Percentiles rank a stretch among this genome's conserved stretches.
These are phyloP conservation scores for Solanum hybrid DNA, from an alignment of 305 asterid genomes.

Conservation along the genomic window DNA sequence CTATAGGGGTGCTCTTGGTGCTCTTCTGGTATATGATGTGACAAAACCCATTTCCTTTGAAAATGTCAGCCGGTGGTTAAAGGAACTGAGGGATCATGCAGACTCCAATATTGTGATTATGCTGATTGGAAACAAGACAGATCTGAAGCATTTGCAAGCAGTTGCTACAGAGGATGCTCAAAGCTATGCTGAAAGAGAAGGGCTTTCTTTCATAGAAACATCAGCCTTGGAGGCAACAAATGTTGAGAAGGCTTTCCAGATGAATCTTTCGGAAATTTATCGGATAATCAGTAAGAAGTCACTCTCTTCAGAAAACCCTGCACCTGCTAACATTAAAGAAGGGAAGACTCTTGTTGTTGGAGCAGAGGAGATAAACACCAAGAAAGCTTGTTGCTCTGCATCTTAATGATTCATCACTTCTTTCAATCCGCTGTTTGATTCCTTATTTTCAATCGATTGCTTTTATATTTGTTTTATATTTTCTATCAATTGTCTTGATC, in stretches of 20 bases:
- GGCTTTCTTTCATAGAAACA: conserved; percentile 63
- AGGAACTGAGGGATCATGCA: conserved; percentile 73
- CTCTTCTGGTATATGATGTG: conserved; percentile 60
- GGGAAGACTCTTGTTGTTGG: conserved; percentile 38
- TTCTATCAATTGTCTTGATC: neutral
- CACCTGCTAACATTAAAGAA: conserved; percentile 31
- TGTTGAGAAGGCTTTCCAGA: conserved; percentile 60
- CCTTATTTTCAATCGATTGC: neutral
- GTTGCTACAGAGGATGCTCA: conserved; percentile 68
- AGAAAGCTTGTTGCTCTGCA: conserved; percentile 39
- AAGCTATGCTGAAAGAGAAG: conserved; percentile 59
- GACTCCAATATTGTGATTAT: conserved; percentile 60
- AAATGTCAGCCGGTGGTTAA: conserved; percentile 67
- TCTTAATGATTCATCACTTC: neutral
- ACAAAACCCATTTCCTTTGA: conserved; percentile 68
- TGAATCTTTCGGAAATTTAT: conserved; percentile 54
- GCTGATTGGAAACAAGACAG: conserved; percentile 67
- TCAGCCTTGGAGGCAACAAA: conserved; percentile 66
- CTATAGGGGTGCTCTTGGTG: conserved; percentile 71
- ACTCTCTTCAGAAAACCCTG: conserved; percentile 34
- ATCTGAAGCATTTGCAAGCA: conserved; percentile 61
- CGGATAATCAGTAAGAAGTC: conserved; percentile 57
- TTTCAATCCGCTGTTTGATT: neutral
- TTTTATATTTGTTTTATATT: neutral
- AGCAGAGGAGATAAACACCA: conserved; percentile 20